Base-by-base conservation (phyloP, 2,329 filamentous ascomycete genomes). In the Fusarium paranaense region DNA sequence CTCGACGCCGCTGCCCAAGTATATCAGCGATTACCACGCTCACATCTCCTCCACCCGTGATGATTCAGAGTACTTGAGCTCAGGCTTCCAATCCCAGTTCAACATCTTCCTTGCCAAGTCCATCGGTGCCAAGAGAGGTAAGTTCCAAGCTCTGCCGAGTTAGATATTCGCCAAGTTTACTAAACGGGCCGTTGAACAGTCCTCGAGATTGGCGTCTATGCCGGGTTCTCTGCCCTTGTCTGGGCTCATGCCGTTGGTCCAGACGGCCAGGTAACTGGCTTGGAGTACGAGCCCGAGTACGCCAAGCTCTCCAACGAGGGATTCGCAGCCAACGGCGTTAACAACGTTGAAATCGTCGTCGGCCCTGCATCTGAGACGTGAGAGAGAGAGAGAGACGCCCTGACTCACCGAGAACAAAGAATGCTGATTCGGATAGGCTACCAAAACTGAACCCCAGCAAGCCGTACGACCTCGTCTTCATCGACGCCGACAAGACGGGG, bases 381-480 rank as follows among this genome's bases (percentile, higher is more conserved):
- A 74, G 85, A 78, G 22, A 42, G 10, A 42, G 9, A 40, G n/a
- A 20, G 30, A 32, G 30, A 22, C n/a, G 14, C n/a, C n/a, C 5
- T 47, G 27, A 22, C 35, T 35, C 3, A 6, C 33, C 33, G 30
- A n/a, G 8, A 7, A 10, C 7, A 5, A 56, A 22, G 14, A 16
- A 30, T 40, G 37, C 52, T 74, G 13, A 61, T 35, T 25, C 20
- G 13, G 13, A 5, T 72, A 83, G 68, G 73, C 80, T 66, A 65
- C 78, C 38, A 79, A 85, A 82, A 38, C 73, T 81, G 33, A 47
- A 61, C 33, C 72, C 76, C 27, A 47, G 32, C 11, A 67, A 73
- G 73, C 86, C 88, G 5, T 90, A 87, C 72, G 88, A 89, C 77
- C 79, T 89, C 52, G 83, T 89, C 76, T 89, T 89, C 77, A 83